Evolutionary conservation across 192 early-diverging fungal species (phyloP).

Genomic region (Martensiomyces pterosporus): DNA sequence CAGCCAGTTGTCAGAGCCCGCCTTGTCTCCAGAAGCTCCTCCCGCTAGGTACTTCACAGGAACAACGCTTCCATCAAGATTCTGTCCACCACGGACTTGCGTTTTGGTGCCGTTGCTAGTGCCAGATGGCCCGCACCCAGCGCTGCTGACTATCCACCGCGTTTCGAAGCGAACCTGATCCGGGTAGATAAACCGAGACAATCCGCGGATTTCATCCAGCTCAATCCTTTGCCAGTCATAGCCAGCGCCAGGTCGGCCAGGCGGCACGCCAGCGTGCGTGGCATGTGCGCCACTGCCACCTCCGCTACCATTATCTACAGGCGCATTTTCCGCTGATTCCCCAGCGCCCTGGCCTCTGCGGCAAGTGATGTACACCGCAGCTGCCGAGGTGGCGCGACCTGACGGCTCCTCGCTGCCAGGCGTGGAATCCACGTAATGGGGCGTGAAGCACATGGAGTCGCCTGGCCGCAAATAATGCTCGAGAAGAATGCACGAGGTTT

Average conservation of each 20-base stretch:
- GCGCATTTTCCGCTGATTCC: neutral
- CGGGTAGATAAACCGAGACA: neutral
- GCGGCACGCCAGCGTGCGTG: too few relatives aligned
- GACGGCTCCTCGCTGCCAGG: neutral
- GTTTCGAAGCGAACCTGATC: neutral
- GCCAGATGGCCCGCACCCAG: neutral
- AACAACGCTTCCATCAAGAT: too few relatives aligned
- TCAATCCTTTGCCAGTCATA: too few relatives aligned
- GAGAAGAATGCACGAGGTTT: constrained; percentile 18
- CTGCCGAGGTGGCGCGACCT: neutral
- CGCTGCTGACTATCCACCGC: neutral
- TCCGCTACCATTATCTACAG: too few relatives aligned
- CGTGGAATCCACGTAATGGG: constrained; percentile 1
- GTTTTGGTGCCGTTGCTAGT: neutral
- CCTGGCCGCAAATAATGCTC: constrained; percentile 23
- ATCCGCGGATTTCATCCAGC: neutral
- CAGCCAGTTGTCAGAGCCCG: constrained; percentile 19
- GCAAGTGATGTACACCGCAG: constrained; percentile 13
- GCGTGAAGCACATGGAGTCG: constrained; percentile 19
- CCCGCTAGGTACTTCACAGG: too few relatives aligned
- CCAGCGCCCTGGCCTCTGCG: neutral
- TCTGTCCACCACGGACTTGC: too few relatives aligned
- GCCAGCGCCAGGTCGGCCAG: too few relatives aligned
- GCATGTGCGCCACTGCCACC: too few relatives aligned
- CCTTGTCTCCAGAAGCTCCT: constrained; percentile 4